Base-by-base conservation (phyloP, 345 rosid species). In the Conringia planisiliqua region DNA sequence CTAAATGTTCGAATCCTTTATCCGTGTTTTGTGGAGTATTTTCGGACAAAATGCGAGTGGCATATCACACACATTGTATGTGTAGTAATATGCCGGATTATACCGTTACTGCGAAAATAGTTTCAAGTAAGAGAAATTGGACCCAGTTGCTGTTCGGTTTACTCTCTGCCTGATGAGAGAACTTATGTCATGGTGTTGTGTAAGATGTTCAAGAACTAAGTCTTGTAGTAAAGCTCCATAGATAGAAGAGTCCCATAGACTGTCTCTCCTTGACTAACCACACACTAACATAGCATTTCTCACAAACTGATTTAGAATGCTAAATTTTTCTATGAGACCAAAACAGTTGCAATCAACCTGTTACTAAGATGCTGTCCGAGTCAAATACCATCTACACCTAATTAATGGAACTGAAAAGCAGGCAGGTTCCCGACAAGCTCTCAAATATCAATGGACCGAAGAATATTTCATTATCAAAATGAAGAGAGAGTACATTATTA, bases 401-500 rank as follows among this genome's bases (percentile, higher is more conserved):
- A 55, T 6, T n/a, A n/a, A n/a, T n/a, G n/a, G n/a, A n/a, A n/a
- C n/a, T 22, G 24, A 22, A 22, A 22, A 22, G 24, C 24, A 22
- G n/a, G 62, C 20, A 57, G n/a, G 16, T 20, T 17, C 33, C 40
- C 43, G 22, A 50, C 16, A 58, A 47, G 43, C 6, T 66, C 62
- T 22, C 24, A 60, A 59, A 1, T 48, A 46, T n/a, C 79, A 74
- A 73, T 42, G 55, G 65, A 32, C 29, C 0, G 6, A 62, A 54
- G 64, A 64, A 56, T 4, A 46, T 9, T 4, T 38, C 6, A 18
- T 38, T 24, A 32, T 13, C 55, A 63, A 67, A 67, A 67, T 5
- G n/a, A 68, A 68, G 6, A 63, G 63, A 55, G 70, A 75, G 68
- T 29, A 59, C 20, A 65, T 71, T 77, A 77, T 65, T 71, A 65